These are phyloP conservation scores for Didymella exigua DNA, from an alignment of 2,329 filamentous ascomycete species.

Conservation along the genomic window DNA sequence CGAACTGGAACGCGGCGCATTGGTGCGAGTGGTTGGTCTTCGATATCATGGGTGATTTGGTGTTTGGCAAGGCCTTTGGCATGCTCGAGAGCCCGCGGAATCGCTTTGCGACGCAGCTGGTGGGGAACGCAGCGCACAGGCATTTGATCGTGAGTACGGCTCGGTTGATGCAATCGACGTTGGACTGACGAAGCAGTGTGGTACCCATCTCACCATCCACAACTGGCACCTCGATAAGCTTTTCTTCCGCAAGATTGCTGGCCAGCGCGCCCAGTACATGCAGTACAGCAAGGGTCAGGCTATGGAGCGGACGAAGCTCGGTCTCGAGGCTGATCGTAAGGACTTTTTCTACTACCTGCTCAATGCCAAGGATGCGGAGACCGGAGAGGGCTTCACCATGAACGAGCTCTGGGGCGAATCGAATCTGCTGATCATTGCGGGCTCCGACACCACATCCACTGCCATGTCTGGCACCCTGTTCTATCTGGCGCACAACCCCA, in stretches of 20 bases:
- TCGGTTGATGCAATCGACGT: not conserved
- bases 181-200: constrained; percentile 40
- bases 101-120: constrained; percentile 50
- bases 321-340: constrained; percentile 49
- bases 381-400: constrained; percentile 51
- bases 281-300: constrained; percentile 52
- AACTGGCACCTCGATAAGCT: constrained; percentile 52
- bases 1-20: constrained; percentile 52
- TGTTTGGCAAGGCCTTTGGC: constrained; percentile 53
- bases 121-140: constrained; percentile 53
- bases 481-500: constrained; percentile 52
- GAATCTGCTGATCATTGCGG: constrained; percentile 57
- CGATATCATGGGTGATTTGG: constrained; percentile 59
- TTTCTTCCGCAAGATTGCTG: constrained; percentile 53
- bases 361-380: constrained; percentile 55
- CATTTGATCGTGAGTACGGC: constrained; percentile 51
- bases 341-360: constrained; percentile 58
- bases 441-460: constrained; percentile 54
- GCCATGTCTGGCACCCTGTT: constrained; percentile 51
- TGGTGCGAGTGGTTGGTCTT: constrained; percentile 56
- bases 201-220: constrained; percentile 52
- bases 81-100: constrained; percentile 51
- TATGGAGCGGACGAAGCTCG: constrained; percentile 51
- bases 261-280: constrained; percentile 50
- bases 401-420: constrained; percentile 58